phyloP scores from a whole-genome alignment of 805 yeast species.

The Debaryomyces castellii region DNA sequence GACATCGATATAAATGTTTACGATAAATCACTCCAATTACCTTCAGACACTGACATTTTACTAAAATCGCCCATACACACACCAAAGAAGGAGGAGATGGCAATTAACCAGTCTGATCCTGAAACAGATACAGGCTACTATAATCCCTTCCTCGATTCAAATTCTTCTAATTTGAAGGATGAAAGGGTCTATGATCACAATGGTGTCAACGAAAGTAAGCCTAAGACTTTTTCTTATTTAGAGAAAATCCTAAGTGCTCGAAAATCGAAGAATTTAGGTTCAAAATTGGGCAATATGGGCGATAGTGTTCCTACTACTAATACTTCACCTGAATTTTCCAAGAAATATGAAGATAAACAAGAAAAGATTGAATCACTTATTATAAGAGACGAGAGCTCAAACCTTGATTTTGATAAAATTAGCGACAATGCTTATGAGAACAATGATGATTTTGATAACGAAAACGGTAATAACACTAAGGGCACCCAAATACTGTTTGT shows the following conservation, averaged over 20 bases:
- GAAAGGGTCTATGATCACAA: too few relatives aligned
- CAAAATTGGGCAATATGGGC: too few relatives aligned
- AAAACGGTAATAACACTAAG: too few relatives aligned
- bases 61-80: conserved; percentile 12
- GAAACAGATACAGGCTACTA: not conserved
- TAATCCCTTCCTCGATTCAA: not conserved
- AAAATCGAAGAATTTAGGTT: conserved; percentile 3
- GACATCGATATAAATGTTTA: conserved; percentile 12
- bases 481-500: not conserved
- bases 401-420: not conserved
- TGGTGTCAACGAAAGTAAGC: not conserved
- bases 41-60: conserved; percentile 12
- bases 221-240: conserved; percentile 21
- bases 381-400: not conserved
- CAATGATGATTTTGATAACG: not conserved
- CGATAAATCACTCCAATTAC: conserved; percentile 30
- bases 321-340: not conserved
- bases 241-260: conserved; percentile 27
- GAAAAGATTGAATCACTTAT: not conserved
- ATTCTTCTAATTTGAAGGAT: too few relatives aligned
- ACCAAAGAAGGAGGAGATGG: not conserved
- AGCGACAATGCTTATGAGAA: not conserved
- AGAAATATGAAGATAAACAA: too few relatives aligned
- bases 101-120: too few relatives aligned
- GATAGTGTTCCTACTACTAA: not conserved